phyloP scores from a whole-genome alignment of 2,329 filamentous ascomycete species.

The Beauveria caledonica region DNA sequence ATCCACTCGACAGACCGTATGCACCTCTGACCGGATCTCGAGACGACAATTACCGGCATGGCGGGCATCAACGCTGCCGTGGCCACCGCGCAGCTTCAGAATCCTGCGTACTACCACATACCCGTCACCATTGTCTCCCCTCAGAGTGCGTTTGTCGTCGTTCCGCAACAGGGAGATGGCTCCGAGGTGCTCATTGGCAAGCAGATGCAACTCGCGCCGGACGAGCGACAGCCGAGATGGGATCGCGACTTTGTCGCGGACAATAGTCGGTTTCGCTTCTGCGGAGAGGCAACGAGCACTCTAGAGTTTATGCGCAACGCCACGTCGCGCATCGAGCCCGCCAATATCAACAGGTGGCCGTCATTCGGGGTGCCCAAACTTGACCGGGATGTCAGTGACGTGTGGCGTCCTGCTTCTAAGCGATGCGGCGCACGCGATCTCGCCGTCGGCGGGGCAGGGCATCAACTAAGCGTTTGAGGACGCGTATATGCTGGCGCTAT shows the following conservation, averaged over 20 bases:
- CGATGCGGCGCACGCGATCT: slow-evolving; percentile 41
- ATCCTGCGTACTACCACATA: slow-evolving; percentile 27
- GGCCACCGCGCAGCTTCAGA: slow-evolving; percentile 28
- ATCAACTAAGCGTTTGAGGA: slow-evolving; percentile 43
- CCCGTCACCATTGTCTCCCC: slow-evolving; percentile 36
- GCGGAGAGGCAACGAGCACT: slow-evolving; percentile 25
- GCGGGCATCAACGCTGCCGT: slow-evolving; percentile 28
- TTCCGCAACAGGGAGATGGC: slow-evolving; percentile 39
- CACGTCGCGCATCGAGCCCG: slow-evolving; percentile 21
- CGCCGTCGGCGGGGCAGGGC: slow-evolving; percentile 38
- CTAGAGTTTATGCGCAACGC: slow-evolving; percentile 29
- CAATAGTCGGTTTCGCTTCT: slow-evolving; percentile 29
- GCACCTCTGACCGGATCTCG: slow-evolving; percentile 39
- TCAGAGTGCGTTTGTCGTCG: slow-evolving; percentile 41
- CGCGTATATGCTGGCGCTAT: slow-evolving; percentile 34
- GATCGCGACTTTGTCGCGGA: slow-evolving; percentile 27
- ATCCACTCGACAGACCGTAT: slow-evolving; percentile 49
- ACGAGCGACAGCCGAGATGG: slow-evolving; percentile 34
- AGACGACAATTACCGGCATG: slow-evolving; percentile 43
- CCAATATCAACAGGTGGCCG: slow-evolving; percentile 38
- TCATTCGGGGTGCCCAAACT: slow-evolving; percentile 41
- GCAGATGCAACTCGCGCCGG: slow-evolving; percentile 28
- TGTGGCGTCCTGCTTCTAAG: slow-evolving; percentile 36
- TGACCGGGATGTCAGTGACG: slow-evolving; percentile 30
- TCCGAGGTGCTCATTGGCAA: slow-evolving; percentile 41